Evolutionary conservation across 1,139 yeast species (phyloP), one percentile per base, ranked within the genome.

Genomic region (Candida sanyaensis): DNA sequence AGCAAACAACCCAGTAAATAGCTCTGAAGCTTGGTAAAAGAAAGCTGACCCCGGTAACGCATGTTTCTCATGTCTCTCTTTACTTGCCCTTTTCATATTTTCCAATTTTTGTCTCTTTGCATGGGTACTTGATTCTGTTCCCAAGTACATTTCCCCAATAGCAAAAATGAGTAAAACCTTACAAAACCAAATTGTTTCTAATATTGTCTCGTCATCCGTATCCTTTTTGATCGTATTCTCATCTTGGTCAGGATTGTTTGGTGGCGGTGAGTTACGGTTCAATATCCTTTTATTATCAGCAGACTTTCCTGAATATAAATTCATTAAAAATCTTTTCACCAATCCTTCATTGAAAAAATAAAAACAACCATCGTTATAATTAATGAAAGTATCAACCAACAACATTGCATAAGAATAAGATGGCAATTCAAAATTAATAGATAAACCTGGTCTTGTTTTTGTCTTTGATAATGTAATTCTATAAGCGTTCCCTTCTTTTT

Each of bases 271-370:
- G 49, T 75, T 75, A 34, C 80, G 57, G 50, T 66, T 66, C 56
- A 75, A 62, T 24, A 75, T 75, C 41, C 61, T 63, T 48, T 65
- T 70, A 53, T 75, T 75, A 36, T 73, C 79, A 11, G 61, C 64
- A 21, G 73, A 61, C 32, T 71, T 73, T 6, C 80, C 80, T 2
- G 77, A 65, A 60, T 85, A 87, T 30, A 86, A 71, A 50, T 84
- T 77, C 69, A 81, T 78, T 44, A 86, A 62, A 52, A 82, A 84
- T 52, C 80, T 78, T 59, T 86, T 86, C 28, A 86, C 88, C 29
- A 86, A 61, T 0, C 95, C 95, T 60, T 87, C 92, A 61, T 89
- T 89, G 69, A 88, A 87, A 60, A 88, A 88, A 65, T 89, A 89
- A 63, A 88, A 89, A 57, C 96, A 87, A 1, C 93, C 95, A 61